These are phyloP conservation scores for Fusarium sp. DNA, from an alignment of 2,329 filamentous ascomycete species.

Conservation along the genomic window DNA sequence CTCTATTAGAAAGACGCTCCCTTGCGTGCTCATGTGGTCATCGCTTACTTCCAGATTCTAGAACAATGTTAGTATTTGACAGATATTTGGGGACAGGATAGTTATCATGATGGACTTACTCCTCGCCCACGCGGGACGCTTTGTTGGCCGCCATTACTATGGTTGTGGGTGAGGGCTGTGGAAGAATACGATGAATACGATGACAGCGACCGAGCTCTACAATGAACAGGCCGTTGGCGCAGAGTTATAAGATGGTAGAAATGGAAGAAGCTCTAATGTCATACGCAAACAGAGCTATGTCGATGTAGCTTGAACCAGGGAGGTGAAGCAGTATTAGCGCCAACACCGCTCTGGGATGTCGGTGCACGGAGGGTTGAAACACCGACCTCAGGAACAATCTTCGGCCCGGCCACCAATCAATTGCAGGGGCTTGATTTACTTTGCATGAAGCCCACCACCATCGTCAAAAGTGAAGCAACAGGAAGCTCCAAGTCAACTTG, in stretches of 20 bases:
- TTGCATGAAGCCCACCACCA: slow-evolving; percentile 29
- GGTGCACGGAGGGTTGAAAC: slow-evolving; percentile 38
- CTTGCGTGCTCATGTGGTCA: background rate
- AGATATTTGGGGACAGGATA: background rate
- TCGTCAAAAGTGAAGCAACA: slow-evolving; percentile 19
- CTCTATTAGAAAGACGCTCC: slow-evolving; percentile 16
- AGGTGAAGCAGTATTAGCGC: slow-evolving; percentile 26
- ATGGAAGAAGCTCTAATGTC: background rate
- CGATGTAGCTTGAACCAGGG: slow-evolving; percentile 12
- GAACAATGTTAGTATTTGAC: slow-evolving; percentile 44
- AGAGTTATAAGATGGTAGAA: background rate
- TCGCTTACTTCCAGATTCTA: slow-evolving; percentile 91
- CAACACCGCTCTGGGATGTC: slow-evolving; percentile 36
- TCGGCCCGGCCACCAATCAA: slow-evolving; percentile 49
- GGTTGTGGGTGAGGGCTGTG: background rate
- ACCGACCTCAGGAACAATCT: slow-evolving; percentile 46
- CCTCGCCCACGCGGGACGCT: slow-evolving; percentile 69
- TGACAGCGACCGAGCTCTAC: background rate
- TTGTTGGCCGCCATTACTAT: slow-evolving; percentile 66
- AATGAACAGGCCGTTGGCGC: background rate
- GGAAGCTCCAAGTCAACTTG: slow-evolving; percentile 19
- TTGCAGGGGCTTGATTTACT: slow-evolving; percentile 29
- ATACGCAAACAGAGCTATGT: slow-evolving; percentile 2
- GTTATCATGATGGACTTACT: slow-evolving; percentile 55
- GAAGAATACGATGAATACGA: background rate